Conservation (phyloP, 306 rosid genomes). For the Purshia tridentata region DNA sequence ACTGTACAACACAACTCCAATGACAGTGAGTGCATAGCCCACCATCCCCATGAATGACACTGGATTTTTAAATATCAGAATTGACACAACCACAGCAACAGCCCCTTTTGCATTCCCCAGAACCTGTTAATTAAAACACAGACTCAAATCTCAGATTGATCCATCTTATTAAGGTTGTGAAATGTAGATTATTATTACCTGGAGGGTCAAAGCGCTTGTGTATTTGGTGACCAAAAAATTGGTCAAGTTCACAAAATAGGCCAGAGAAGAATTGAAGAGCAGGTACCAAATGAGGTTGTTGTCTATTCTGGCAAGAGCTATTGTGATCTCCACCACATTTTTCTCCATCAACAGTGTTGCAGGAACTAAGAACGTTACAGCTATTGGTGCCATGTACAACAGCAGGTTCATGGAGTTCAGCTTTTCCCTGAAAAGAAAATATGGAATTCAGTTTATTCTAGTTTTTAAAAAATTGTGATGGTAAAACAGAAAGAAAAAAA, state of each 20-base stretch:
- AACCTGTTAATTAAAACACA: constrained; percentile 36
- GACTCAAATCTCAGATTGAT: too few relatives aligned
- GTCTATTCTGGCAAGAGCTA: constrained; percentile 26
- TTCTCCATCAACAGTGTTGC: constrained; percentile 30
- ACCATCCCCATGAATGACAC: constrained; percentile 57
- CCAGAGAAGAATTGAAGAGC: constrained; percentile 29
- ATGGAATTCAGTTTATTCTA: too few relatives aligned
- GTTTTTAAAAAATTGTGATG: not conserved
- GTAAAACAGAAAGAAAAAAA: not conserved
- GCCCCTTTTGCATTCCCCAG: constrained; percentile 73
- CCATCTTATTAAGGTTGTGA: not conserved
- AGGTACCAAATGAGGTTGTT: constrained; percentile 31
- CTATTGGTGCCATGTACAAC: constrained; percentile 35
- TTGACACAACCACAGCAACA: constrained; percentile 64
- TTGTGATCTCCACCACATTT: constrained; percentile 18
- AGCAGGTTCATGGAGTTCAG: constrained; percentile 27
- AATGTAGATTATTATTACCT: not conserved
- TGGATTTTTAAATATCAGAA: constrained; percentile 61
- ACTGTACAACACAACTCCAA: constrained; percentile 61
- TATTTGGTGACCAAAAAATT: constrained; percentile 63
- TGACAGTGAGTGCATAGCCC: constrained; percentile 57
- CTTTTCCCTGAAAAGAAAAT: constrained; percentile 14
- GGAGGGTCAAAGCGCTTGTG: constrained; percentile 38
- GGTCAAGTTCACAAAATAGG: constrained; percentile 45
- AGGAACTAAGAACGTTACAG: constrained; percentile 24